Conservation (phyloP, 2,329 filamentous ascomycete species). For the Penicillium sp. region DNA sequence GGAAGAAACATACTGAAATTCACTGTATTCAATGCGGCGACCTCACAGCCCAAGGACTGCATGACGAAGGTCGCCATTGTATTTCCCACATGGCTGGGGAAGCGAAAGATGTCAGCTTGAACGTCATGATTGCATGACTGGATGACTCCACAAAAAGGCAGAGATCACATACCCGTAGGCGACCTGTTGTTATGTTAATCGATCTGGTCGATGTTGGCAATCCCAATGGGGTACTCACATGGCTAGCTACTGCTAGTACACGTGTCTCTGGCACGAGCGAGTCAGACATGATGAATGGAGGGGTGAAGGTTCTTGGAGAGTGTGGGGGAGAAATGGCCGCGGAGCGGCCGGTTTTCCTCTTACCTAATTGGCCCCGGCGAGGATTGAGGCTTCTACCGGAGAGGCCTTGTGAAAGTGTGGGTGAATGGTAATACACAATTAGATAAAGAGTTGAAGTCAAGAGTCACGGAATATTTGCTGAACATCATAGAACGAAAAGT, state of each 20-base stretch:
- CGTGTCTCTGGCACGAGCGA: slow-evolving; percentile 60
- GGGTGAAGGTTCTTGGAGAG: slow-evolving; percentile 8
- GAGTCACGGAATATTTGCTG: neutral
- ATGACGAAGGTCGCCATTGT: slow-evolving; percentile 95
- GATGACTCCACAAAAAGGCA: slow-evolving; percentile 14
- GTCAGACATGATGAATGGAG: slow-evolving; percentile 36
- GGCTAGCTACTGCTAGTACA: slow-evolving; percentile 88
- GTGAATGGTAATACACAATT: neutral
- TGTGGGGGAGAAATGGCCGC: slow-evolving; percentile 16
- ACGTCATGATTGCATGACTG: slow-evolving; percentile 8
- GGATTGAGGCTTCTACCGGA: slow-evolving; percentile 2
- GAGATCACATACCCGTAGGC: slow-evolving; percentile 35
- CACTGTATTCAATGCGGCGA: slow-evolving; percentile 91
- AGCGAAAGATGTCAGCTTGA: slow-evolving; percentile 12
- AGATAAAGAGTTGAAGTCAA: neutral
- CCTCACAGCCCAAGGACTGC: slow-evolving; percentile 91
- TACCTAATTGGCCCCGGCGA: slow-evolving; percentile 24
- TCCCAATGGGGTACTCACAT: slow-evolving; percentile 62
- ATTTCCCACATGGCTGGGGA: slow-evolving; percentile 86
- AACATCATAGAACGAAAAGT: neutral
- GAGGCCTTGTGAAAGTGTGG: neutral
- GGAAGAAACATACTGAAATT: slow-evolving; percentile 76
- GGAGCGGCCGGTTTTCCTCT: slow-evolving; percentile 14
- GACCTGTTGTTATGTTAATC: slow-evolving; percentile 22
- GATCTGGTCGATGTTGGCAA: neutral